phyloP scores from a whole-genome alignment of 108 stramenopile genomes.

The Chaetoceros tenuissimus region DNA sequence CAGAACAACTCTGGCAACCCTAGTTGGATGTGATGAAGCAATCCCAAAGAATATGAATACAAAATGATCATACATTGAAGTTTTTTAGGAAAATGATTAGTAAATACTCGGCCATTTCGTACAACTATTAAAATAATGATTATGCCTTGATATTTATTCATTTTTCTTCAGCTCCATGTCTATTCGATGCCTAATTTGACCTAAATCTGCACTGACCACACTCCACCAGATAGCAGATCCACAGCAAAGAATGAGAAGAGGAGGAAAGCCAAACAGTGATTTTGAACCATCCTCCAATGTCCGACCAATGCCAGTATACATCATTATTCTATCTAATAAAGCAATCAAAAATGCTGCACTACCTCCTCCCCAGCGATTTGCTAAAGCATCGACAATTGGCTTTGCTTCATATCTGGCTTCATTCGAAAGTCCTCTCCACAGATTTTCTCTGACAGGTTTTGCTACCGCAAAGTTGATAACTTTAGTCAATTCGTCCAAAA shows the following conservation, averaged over 20 bases:
- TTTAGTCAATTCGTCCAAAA: slow-evolving; percentile 83
- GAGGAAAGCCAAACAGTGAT: slow-evolving; percentile 67
- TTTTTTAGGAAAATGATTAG: too few relatives aligned
- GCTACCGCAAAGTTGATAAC: slow-evolving; percentile 82
- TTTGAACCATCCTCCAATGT: slow-evolving; percentile 31
- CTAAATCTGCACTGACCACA: slow-evolving; percentile 73
- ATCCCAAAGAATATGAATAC: too few relatives aligned
- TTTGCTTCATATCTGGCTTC: slow-evolving; percentile 89
- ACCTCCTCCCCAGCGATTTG: slow-evolving; percentile 87
- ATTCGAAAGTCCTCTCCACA: slow-evolving; percentile 79
- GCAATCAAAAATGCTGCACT: slow-evolving; percentile 80
- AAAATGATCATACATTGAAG: too few relatives aligned
- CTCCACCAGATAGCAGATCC: slow-evolving; percentile 77
- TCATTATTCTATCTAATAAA: slow-evolving; percentile 42
- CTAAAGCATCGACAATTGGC: slow-evolving; percentile 84
- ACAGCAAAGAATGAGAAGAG: slow-evolving; percentile 60
- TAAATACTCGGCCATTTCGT: too few relatives aligned
- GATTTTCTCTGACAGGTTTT: slow-evolving; percentile 79
- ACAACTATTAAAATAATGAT: too few relatives aligned
- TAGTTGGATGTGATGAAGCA: too few relatives aligned
- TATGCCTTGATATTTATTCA: too few relatives aligned
- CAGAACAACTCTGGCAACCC: too few relatives aligned
- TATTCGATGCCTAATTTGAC: slow-evolving; percentile 59
- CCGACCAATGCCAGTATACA: slow-evolving; percentile 29
- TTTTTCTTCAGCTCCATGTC: slow-evolving; percentile 76